These are phyloP conservation scores for Xylaria sp. DNA, from an alignment of 2,329 filamentous ascomycete species.

Conservation along the genomic window DNA sequence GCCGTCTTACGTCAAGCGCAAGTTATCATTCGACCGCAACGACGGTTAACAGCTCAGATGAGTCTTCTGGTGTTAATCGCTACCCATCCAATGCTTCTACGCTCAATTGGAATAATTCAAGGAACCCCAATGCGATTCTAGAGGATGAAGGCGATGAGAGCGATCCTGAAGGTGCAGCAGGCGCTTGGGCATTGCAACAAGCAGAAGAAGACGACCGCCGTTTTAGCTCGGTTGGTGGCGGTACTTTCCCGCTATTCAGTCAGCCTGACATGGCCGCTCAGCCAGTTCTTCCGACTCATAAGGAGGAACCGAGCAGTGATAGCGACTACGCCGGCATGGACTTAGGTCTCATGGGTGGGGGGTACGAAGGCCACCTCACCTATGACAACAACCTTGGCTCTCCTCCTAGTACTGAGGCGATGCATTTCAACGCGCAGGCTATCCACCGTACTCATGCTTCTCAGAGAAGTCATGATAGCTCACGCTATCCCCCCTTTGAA, in stretches of 20 bases:
- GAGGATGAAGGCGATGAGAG: conserved; percentile 76
- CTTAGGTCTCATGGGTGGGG: conserved; percentile 78
- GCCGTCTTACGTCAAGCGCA: conserved; percentile 52
- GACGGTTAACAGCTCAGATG: conserved; percentile 54
- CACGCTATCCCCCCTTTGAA: conserved; percentile 58
- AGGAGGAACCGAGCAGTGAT: conserved; percentile 71
- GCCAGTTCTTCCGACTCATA: conserved; percentile 58
- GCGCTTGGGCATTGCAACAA: conserved; percentile 83
- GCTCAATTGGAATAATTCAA: conserved; percentile 52
- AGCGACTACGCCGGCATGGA: conserved; percentile 80
- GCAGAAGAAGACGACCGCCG: conserved; percentile 82
- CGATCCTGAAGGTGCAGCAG: conserved; percentile 87
- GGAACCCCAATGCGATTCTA: conserved; percentile 51
- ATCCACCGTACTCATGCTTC: conserved; percentile 54
- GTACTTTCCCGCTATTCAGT: conserved; percentile 61
- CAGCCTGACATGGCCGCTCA: conserved; percentile 52
- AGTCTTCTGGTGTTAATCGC: conserved; percentile 53
- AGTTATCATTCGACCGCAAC: conserved; percentile 63
- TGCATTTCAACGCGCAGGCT: conserved; percentile 60
- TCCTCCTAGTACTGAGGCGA: conserved; percentile 52
- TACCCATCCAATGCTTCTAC: conserved; percentile 57
- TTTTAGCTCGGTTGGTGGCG: conserved; percentile 60
- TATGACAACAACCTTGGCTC: conserved; percentile 63
- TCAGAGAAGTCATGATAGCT: conserved; percentile 55
- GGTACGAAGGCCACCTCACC: conserved; percentile 66